Evolutionary conservation across 2,329 filamentous ascomycete genomes (phyloP), one percentile per base, ranked within the genome.

Genomic region (Neospermospora avenae): DNA sequence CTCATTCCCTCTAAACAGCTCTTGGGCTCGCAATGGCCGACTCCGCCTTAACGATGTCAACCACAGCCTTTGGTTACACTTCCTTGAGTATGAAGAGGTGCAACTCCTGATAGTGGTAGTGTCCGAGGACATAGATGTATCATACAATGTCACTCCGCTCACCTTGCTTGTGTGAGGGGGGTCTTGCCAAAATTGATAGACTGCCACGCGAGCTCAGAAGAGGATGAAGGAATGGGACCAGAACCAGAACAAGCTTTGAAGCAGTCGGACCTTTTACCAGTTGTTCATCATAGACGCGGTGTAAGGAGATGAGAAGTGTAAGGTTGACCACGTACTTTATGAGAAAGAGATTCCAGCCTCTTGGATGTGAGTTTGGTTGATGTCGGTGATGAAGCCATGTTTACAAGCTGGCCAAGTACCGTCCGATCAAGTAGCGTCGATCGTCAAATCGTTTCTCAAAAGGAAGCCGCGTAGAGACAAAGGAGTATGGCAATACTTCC

Each of bases 211-310:
- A 59, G n/a, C 5, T 60, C 35, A 35, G 48, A 64, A 45, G 24
- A 34, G 42, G 53, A 55, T 52, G 48, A 59, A 63, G 54, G 51
- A 53, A 57, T 45, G 66, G 67, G 69, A 69, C 70, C 71, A 73
- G 72, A 76, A 81, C 80, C 81, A 77, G 79, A 72, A 72, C 74
- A 69, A 71, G 66, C 60, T 51, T 63, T 73, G 70, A 70, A 73
- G 76, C 74, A 74, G 79, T 86, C 82, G 77, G 83, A 83, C 83
- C 83, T 85, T 86, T 86, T 86, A 85, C 83, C 83, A 83, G 70
- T 74, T 71, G 63, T 71, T 79, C 81, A 85, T 85, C 83, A 82
- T 78, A 59, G 74, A 71, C 68, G 63, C 58, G 39, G 5, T 35
- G 31, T 2, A 25, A 10, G 10, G 1, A 52, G 44, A 42, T 16